Percentiles rank a stretch among this genome's conserved stretches.
phyloP scores from a whole-genome alignment of 441 rosid genomes.

The Erodium trifolium region DNA sequence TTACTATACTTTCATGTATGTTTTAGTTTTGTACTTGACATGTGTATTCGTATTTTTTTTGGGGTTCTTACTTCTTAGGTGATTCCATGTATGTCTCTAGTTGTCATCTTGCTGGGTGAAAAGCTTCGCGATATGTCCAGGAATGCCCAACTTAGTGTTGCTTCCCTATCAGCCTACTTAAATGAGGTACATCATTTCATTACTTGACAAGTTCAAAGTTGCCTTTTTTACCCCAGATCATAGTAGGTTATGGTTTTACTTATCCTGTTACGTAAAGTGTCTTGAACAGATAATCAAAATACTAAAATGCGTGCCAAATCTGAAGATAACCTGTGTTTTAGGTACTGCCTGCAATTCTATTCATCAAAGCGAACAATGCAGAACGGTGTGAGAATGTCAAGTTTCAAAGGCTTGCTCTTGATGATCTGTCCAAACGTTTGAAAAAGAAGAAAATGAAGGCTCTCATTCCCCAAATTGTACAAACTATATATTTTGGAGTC shows the following conservation, averaged over 20 bases:
- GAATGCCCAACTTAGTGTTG: conserved; percentile 54
- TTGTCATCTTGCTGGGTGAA: conserved; percentile 61
- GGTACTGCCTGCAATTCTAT: conserved; percentile 82
- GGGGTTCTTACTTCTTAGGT: conserved; percentile 31
- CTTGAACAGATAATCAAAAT: background rate
- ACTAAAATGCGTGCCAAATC: background rate
- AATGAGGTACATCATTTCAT: conserved; percentile 50
- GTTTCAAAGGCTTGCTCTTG: conserved; percentile 60
- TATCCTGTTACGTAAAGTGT: background rate
- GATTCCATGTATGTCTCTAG: conserved; percentile 65
- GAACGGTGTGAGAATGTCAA: conserved; percentile 64
- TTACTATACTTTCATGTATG: background rate
- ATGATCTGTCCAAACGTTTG: conserved; percentile 46
- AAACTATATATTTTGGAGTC: conserved; percentile 63
- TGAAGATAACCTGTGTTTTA: conserved; percentile 17
- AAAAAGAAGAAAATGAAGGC: conserved; percentile 89
- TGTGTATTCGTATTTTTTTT: conserved; percentile 6
- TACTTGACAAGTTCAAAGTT: background rate
- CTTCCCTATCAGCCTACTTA: conserved; percentile 65
- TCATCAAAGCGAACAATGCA: conserved; percentile 85
- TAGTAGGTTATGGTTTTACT: background rate
- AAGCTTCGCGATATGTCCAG: conserved; percentile 65
- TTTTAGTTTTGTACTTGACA: background rate
- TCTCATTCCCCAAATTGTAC: conserved; percentile 72
- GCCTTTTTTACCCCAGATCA: background rate